A percentile compares a stretch with the other conserved stretches of the same genome.
Evolutionary conservation across 768 basidiomycete species (phyloP).

Genomic region (Leccinum broughii): DNA sequence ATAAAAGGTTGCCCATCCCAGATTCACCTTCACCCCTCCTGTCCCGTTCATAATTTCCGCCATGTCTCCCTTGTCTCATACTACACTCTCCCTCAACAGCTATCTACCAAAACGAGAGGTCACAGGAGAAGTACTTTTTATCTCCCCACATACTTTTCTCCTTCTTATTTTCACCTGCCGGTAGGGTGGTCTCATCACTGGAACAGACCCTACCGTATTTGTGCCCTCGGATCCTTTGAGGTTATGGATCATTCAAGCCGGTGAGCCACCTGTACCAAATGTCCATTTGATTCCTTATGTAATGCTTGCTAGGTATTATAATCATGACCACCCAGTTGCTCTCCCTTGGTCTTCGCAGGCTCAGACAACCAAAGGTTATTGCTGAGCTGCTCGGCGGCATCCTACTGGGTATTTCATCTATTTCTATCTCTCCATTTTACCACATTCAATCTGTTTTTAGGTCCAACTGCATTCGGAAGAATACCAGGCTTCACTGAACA

Average conservation of each 20-base stretch:
- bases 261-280: slow-evolving; percentile 39
- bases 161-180: slow-evolving; percentile 4
- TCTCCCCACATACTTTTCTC: not conserved
- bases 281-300: not conserved
- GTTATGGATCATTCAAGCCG: slow-evolving; percentile 78
- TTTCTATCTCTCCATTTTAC: slow-evolving; percentile 26
- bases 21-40: not conserved
- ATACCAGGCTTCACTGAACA: slow-evolving; percentile 87
- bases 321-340: slow-evolving; percentile 78
- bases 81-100: slow-evolving; percentile 29
- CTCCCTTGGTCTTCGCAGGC: slow-evolving; percentile 63
- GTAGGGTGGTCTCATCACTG: slow-evolving; percentile 75
- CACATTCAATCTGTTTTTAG: slow-evolving; percentile 7
- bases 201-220: slow-evolving; percentile 69
- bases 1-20: not conserved
- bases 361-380: slow-evolving; percentile 85
- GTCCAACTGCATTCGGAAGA: slow-evolving; percentile 65
- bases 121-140: slow-evolving; percentile 24
- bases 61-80: slow-evolving; percentile 46
- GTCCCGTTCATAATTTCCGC: slow-evolving; percentile 26
- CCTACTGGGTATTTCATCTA: slow-evolving; percentile 57
- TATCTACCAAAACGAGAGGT: slow-evolving; percentile 11
- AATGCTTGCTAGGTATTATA: slow-evolving; percentile 62
- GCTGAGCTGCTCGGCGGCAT: slow-evolving; percentile 89
- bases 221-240: slow-evolving; percentile 69